phyloP scores from a whole-genome alignment of 1,139 yeast genomes.

The Arxiozyma heterogenica region DNA sequence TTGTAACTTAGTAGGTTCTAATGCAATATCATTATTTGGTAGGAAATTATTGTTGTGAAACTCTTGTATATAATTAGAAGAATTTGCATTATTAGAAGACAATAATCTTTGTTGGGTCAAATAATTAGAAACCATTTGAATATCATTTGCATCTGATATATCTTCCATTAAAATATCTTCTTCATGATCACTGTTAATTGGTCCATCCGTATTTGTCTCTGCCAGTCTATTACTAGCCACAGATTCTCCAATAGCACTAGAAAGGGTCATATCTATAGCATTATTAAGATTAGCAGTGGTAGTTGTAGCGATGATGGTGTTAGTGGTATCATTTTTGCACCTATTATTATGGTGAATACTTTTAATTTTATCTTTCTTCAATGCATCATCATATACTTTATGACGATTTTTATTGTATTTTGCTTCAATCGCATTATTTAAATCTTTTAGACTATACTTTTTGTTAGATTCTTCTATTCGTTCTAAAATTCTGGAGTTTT shows the following conservation, averaged over 20 bases:
- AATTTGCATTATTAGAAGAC: not conserved
- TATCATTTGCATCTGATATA: conserved; percentile 41
- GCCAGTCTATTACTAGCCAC: not conserved
- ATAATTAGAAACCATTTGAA: conserved; percentile 39
- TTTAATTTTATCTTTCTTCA: not conserved
- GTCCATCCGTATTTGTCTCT: not conserved
- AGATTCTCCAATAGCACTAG: not conserved
- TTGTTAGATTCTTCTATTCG: not conserved
- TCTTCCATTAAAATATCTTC: conserved; percentile 46
- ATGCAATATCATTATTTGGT: not conserved
- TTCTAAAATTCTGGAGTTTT: not conserved
- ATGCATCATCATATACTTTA: not conserved
- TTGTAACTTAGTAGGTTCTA: conserved; percentile 6
- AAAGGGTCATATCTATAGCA: not conserved
- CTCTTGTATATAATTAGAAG: not conserved
- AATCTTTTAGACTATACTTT: conserved; percentile 4
- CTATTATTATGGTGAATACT: not conserved
- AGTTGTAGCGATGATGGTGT: not conserved
- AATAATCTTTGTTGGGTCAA: conserved; percentile 27
- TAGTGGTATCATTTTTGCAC: not conserved
- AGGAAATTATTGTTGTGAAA: not conserved
- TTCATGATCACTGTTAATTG: conserved; percentile 16
- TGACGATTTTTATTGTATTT: not conserved
- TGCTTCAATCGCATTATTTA: not conserved
- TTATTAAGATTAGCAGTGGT: too few relatives aligned